These are phyloP conservation scores for Mallotus japonicus DNA, from an alignment of 441 rosid genomes.

Conservation along the genomic window DNA sequence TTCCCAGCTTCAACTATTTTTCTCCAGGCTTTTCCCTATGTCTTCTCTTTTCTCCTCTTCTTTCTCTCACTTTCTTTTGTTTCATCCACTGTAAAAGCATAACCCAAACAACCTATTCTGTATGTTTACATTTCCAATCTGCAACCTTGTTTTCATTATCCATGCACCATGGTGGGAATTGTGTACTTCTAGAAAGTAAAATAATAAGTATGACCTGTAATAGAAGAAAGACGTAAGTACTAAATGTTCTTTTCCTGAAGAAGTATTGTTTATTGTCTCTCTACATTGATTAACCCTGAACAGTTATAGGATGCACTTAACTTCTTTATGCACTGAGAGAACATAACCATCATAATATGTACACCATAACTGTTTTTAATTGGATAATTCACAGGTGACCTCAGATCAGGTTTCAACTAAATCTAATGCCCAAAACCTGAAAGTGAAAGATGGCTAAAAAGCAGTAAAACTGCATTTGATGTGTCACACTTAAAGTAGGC, in stretches of 20 bases:
- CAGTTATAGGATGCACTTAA: not conserved
- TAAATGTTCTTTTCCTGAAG: not conserved
- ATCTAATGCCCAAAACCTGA: not conserved
- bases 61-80: not conserved
- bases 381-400: not conserved
- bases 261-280: not conserved
- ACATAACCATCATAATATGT: not conserved
- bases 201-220: not conserved
- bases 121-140: not conserved
- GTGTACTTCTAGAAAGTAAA: not conserved
- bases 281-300: not conserved
- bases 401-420: conserved; percentile 5
- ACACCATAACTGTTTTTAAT: not conserved
- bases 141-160: not conserved
- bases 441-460: too few relatives aligned
- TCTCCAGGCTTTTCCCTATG: not conserved
- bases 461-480: too few relatives aligned
- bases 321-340: not conserved
- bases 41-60: not conserved
- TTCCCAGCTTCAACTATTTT: not conserved
- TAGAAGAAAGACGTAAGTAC: not conserved
- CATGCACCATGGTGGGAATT: not conserved
- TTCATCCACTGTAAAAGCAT: not conserved
- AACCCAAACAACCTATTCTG: not conserved
- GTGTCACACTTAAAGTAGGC: not conserved